Base-by-base conservation (phyloP, 208 protist genomes). In the Porcisia hertigi region DNA sequence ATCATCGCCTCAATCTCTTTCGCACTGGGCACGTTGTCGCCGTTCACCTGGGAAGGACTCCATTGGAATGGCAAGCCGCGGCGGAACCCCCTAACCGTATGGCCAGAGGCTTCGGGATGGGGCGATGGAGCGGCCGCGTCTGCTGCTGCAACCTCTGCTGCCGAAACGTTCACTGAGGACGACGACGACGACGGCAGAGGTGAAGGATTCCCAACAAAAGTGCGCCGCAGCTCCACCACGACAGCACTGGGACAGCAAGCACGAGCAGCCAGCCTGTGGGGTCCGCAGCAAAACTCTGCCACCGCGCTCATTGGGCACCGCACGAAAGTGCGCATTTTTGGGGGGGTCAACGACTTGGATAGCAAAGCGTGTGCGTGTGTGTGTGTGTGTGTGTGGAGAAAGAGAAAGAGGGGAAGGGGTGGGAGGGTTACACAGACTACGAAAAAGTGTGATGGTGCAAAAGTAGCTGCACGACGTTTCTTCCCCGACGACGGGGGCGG, bases 1-100 rank as follows among this genome's bases (percentile, higher is more conserved):
- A 96, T 83, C 81, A 90, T 82, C 63, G 71, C 30, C 16, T 53
- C 41, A 11, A 96, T 80, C 73, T 96, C 92, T 16, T 64, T 49
- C 49, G 88, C 89, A 23, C 79, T 86, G 39, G 89, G 92, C 25
- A 89, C 76, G 53, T 96, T 92, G 5, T 59, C 80, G n/a, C 89
- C 87, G 53, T 90, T 91, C 64, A 95, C 87, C 67, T 95, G 77
- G 16, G 76, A 58, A 3, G 88, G 71, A 8, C 79, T 71, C 11
- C 92, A 71, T 23, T 67, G 84, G 66, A 94, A 94, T 23, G 73
- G 69, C 0, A 79, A 87, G 9, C 41, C 7, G 36, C 85, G 87
- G 54, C 71, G 67, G 66, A 92, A 94, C 14, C 70, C 57, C 20
- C 36, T 77, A 8, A 6, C 55, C 23, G 63, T 1, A 14, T 34